phyloP scores from a whole-genome alignment of 352 stramenopile genomes.

The Aphanomyces cochlioides region DNA sequence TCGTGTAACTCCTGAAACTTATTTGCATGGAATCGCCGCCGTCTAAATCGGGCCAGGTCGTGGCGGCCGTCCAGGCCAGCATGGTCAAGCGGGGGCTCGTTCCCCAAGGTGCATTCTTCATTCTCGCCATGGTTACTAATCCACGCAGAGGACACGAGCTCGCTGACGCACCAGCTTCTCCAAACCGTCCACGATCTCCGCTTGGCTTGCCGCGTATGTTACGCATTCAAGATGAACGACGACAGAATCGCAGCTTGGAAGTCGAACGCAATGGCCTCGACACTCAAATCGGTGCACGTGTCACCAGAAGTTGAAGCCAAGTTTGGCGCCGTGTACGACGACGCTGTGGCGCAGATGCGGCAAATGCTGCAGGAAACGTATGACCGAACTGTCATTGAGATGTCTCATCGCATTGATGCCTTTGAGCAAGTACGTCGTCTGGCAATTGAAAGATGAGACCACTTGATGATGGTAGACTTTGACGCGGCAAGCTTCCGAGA shows the following conservation, averaged over 20 bases:
- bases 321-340: constrained; percentile 10
- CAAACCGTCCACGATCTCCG: constrained; percentile 8
- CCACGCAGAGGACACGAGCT: constrained; percentile 4
- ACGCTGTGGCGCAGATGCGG: background rate
- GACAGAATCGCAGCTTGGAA: constrained; percentile 1
- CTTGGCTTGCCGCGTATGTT: background rate
- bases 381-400: background rate
- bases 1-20: background rate
- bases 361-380: constrained; percentile 9
- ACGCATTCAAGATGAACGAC: constrained; percentile 17
- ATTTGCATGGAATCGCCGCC: background rate
- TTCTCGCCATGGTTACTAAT: background rate
- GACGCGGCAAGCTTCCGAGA: background rate
- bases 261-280: background rate
- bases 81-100: constrained; percentile 15
- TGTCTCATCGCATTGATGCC: constrained; percentile 9
- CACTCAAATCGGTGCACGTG: constrained; percentile 6
- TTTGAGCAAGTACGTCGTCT: constrained; percentile 1
- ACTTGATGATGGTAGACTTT: background rate
- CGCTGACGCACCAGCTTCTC: background rate
- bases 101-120: background rate
- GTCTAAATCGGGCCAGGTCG: background rate
- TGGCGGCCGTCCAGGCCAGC: background rate
- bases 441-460: background rate
- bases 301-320: constrained; percentile 1